Evolutionary conservation across 1,139 yeast genomes (phyloP), one percentile per base, ranked within the genome.

Genomic region (Yamadazyma triangularis): DNA sequence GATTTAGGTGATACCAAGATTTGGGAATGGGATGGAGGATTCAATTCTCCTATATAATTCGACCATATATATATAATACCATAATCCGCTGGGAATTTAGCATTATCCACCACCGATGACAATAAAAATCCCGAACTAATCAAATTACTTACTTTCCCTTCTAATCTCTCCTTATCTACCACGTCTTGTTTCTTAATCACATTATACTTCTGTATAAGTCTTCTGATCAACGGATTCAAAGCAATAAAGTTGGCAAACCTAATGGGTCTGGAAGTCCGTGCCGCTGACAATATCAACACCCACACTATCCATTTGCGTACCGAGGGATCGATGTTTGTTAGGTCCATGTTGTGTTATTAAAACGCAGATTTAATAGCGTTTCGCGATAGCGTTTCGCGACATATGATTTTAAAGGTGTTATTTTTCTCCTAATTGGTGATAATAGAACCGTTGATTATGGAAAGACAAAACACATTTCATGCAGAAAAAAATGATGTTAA

Each of bases 1-100:
- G 50, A 39, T 4, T 47, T 42, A 0, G 64, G 64, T 3, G 60
- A 49, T 13, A 59, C 56, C 23, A 51, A 37, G 8, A 62, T 51
- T 16, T 53, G 52, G 35, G 46, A 46, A 14, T 58, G 58, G 8
- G 60, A 50, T 0, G 70, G 70, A 6, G 67, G 59, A 35, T 64
- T 60, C 31, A 63, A 42, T 27, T 51, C 54, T 16, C 60, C 61
- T 27, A 56, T 53, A 27, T 64, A 66, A 27, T 48, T 49, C 34
- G 60, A 47, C 50, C 60, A 52, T 10, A 65, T 39, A 34, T 59
- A 63, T n/a, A 66, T 50, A 42, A 58, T 53, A 8, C 56, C 41
- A 36, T 66, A 67, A 42, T 67, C 73, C 38, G 63, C 60, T 12
- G 72, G 69, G 23, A 67, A 51, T 8, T 30, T 33, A 9, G 40